Evolutionary conservation across 2,329 filamentous ascomycete species (phyloP).

Genomic region (Chrysosporium queenslandicum): DNA sequence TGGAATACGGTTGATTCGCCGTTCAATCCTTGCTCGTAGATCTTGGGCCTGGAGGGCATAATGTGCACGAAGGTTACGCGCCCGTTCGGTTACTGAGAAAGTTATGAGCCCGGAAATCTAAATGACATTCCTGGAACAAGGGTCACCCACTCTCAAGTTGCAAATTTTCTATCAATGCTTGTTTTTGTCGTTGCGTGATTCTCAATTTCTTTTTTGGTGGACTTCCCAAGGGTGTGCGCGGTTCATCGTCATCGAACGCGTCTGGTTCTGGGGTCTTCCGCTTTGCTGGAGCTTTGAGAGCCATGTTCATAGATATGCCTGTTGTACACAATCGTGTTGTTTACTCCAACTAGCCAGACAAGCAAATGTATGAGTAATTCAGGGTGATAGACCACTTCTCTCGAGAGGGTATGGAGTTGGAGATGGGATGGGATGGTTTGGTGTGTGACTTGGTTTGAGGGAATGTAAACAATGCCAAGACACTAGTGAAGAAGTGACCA

Average conservation of each 20-base stretch:
- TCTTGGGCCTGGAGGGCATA: slow-evolving; percentile 82
- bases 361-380: not conserved
- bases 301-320: slow-evolving; percentile 24
- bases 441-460: not conserved
- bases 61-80: slow-evolving; percentile 76
- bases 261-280: slow-evolving; percentile 31
- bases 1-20: slow-evolving; percentile 88
- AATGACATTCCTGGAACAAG: not conserved
- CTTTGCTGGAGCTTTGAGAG: slow-evolving; percentile 28
- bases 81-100: slow-evolving; percentile 67
- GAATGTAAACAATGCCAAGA: slow-evolving; percentile 16
- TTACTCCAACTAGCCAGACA: not conserved
- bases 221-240: slow-evolving; percentile 41
- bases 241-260: slow-evolving; percentile 35
- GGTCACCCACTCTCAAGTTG: slow-evolving; percentile 68
- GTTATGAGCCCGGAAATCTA: slow-evolving; percentile 18
- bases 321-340: not conserved
- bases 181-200: slow-evolving; percentile 64
- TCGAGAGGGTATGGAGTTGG: not conserved
- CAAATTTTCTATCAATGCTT: slow-evolving; percentile 77
- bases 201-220: slow-evolving; percentile 54
- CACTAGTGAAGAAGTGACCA: not conserved
- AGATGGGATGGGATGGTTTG: not conserved
- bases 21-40: slow-evolving; percentile 74
- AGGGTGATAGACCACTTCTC: not conserved